phyloP scores from a whole-genome alignment of 257 asterid species.

The Fraxinus quadrangulata region DNA sequence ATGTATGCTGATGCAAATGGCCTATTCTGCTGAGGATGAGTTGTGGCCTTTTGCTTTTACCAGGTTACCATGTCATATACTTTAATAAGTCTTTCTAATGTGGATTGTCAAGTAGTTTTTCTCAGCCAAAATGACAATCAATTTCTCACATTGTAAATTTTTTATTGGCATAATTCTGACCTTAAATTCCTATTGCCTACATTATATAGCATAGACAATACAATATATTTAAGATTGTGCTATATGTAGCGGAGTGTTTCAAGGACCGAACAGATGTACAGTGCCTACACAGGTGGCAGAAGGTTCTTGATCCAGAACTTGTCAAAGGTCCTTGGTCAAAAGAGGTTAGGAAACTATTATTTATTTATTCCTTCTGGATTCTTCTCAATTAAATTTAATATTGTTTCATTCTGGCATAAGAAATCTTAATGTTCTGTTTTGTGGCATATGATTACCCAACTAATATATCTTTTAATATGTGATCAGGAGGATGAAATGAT shows the following conservation, averaged over 20 bases:
- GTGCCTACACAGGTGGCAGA: constrained; percentile 97
- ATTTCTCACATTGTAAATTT: constrained; percentile 21
- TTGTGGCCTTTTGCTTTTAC: background rate
- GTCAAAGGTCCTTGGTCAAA: constrained; percentile 98
- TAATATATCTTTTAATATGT: constrained; percentile 9
- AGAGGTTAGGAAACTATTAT: constrained; percentile 55
- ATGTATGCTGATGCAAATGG: background rate
- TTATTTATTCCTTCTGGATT: constrained; percentile 24
- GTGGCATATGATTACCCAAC: constrained; percentile 16
- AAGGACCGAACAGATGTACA: constrained; percentile 91
- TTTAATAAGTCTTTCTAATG: background rate
- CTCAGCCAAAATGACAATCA: constrained; percentile 15
- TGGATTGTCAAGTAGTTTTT: background rate
- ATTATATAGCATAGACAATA: background rate
- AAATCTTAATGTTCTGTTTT: background rate
- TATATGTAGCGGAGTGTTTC: constrained; percentile 76
- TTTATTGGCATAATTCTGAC: constrained; percentile 12
- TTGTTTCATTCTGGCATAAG: background rate
- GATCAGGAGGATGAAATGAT: constrained; percentile 86
- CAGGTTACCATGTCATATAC: background rate
- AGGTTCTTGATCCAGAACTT: constrained; percentile 93
- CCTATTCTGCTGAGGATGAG: background rate
- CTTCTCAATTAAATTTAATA: constrained; percentile 1
- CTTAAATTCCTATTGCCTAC: constrained; percentile 22
- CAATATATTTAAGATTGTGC: background rate